Evolutionary conservation across 1,139 yeast genomes (phyloP).

Genomic region (Spathaspora sp.): DNA sequence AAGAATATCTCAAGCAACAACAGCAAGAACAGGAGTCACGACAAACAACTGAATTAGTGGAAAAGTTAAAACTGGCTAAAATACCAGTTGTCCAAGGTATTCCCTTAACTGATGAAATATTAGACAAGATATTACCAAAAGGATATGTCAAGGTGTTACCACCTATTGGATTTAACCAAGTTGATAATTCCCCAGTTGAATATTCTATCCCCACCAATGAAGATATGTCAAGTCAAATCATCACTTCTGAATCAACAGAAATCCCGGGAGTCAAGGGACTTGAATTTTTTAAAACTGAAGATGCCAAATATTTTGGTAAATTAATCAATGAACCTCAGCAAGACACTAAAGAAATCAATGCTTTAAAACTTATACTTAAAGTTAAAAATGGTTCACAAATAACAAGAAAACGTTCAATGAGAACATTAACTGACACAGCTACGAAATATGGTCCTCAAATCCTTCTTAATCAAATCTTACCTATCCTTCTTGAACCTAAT

Average conservation of each 20-base stretch:
- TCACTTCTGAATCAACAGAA: slow-evolving; percentile 41
- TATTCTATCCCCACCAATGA: slow-evolving; percentile 27
- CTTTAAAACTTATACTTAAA: slow-evolving; percentile 62
- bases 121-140: slow-evolving; percentile 53
- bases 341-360: slow-evolving; percentile 59
- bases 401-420: slow-evolving; percentile 67
- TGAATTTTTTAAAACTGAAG: slow-evolving; percentile 69
- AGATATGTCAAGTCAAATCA: slow-evolving; percentile 4
- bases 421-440: slow-evolving; percentile 67
- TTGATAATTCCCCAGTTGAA: slow-evolving; percentile 19
- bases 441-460: slow-evolving; percentile 66
- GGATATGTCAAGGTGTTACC: slow-evolving; percentile 50
- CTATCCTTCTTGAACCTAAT: slow-evolving; percentile 68
- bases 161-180: slow-evolving; percentile 49
- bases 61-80: slow-evolving; percentile 16
- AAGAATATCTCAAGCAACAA: slow-evolving; percentile 23
- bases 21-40: background rate
- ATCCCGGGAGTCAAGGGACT: slow-evolving; percentile 60
- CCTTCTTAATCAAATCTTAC: slow-evolving; percentile 68
- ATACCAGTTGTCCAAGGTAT: slow-evolving; percentile 47
- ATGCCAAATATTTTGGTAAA: slow-evolving; percentile 69
- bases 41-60: slow-evolving; percentile 1
- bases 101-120: slow-evolving; percentile 47
- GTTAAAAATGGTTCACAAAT: slow-evolving; percentile 77
- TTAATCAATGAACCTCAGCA: slow-evolving; percentile 49